Conservation (phyloP, 2,329 filamentous ascomycete species). For the Fusarium miscanthi region DNA sequence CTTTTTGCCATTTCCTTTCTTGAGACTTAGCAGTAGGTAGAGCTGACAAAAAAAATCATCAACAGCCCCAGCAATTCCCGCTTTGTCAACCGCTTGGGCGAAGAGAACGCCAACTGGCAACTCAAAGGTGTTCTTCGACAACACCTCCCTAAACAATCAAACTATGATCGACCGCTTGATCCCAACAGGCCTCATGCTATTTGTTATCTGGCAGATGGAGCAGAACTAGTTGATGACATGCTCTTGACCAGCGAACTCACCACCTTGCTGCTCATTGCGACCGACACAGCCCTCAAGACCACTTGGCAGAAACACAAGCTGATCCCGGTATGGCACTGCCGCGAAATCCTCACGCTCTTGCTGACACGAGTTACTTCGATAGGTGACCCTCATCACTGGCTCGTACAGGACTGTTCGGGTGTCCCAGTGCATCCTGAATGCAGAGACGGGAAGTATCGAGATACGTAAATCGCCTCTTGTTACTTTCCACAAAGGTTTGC, state of each 20-base stretch:
- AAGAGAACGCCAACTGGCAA: not conserved
- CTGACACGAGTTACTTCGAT: not conserved
- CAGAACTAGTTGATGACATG: not conserved
- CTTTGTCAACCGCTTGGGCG: not conserved
- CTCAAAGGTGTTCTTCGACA: not conserved
- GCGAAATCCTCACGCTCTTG: not conserved
- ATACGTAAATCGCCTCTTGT: not conserved
- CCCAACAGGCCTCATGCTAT: not conserved
- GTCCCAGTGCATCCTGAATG: not conserved
- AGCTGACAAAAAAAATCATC: too few species aligned
- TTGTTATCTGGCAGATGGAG: not conserved
- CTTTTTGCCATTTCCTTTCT: too few species aligned
- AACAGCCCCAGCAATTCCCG: not conserved
- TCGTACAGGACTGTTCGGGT: not conserved
- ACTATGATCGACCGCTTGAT: not conserved
- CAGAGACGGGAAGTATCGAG: not conserved
- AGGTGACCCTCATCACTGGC: not conserved
- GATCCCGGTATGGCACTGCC: not conserved
- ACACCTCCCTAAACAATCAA: not conserved
- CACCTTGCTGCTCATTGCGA: accelerated
- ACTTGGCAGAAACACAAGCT: not conserved
- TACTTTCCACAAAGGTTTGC: not conserved
- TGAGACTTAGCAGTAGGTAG: too few species aligned
- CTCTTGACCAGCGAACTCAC: not conserved
- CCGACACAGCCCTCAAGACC: not conserved